Percentiles rank a stretch among this genome's conserved stretches.
phyloP scores from a whole-genome alignment of 495 filamentous ascomycete species.

The Oidiodendron maius region DNA sequence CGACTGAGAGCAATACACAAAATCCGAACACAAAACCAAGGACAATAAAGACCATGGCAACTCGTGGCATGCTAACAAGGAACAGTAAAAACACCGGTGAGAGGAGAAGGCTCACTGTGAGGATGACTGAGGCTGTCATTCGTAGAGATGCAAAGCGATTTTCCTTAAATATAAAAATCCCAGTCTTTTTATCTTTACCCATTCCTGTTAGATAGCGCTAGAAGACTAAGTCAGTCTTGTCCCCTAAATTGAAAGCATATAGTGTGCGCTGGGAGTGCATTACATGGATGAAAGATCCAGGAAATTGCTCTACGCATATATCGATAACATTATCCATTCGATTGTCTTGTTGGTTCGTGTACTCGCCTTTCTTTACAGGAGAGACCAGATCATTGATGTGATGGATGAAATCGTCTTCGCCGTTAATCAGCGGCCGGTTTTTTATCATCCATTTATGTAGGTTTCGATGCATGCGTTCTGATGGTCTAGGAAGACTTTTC shows the following conservation, averaged over 20 bases:
- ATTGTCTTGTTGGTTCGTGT: not conserved
- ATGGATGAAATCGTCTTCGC: constrained; percentile 8
- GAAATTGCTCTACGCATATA: not conserved
- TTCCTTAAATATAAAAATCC: not conserved
- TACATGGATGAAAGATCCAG: too few species aligned
- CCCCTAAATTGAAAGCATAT: too few species aligned
- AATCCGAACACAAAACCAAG: constrained; percentile 7
- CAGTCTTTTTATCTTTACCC: not conserved
- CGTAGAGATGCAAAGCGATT: not conserved
- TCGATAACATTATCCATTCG: not conserved
- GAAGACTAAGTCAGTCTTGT: not conserved
- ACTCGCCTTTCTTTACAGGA: not conserved
- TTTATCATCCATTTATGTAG: constrained; percentile 2
- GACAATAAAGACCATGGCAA: constrained; percentile 2
- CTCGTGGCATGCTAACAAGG: not conserved
- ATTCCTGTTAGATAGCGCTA: not conserved
- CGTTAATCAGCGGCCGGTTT: constrained; percentile 3
- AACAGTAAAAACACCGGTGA: constrained; percentile 11
- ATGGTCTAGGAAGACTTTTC: not conserved
- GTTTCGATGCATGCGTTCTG: not conserved
- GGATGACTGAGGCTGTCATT: not conserved
- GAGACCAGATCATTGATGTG: constrained; percentile 8
- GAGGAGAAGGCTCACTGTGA: constrained; percentile 4
- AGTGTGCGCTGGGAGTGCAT: too few species aligned
- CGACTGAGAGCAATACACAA: not conserved